phyloP scores from a whole-genome alignment of 805 yeast genomes.

The Schwanniomyces sp. region DNA sequence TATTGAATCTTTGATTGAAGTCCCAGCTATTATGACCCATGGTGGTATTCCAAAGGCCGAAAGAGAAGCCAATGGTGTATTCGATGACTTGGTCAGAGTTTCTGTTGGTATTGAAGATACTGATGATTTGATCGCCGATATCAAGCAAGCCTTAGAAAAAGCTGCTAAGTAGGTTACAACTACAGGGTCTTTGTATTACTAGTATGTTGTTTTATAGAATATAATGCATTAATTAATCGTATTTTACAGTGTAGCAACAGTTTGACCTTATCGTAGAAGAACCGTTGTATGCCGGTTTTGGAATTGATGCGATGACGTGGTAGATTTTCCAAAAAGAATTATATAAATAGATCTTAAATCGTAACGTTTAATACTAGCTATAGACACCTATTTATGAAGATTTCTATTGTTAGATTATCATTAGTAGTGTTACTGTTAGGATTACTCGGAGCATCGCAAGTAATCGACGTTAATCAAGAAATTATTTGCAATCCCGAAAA shows the following conservation, averaged over 20 bases:
- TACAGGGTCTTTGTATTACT: not conserved
- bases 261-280: not conserved
- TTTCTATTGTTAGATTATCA: not conserved
- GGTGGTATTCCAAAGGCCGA: slow-evolving; percentile 82
- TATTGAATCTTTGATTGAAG: slow-evolving; percentile 80
- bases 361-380: not conserved
- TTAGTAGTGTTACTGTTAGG: slow-evolving; percentile 1
- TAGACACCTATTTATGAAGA: not conserved
- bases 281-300: not conserved
- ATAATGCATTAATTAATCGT: not conserved
- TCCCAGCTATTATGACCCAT: slow-evolving; percentile 90
- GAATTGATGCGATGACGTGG: not conserved
- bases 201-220: not conserved
- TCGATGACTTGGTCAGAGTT: slow-evolving; percentile 76
- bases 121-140: slow-evolving; percentile 71
- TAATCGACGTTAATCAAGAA: slow-evolving; percentile 10
- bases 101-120: slow-evolving; percentile 86
- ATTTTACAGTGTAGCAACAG: too few relatives aligned
- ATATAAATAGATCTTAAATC: not conserved
- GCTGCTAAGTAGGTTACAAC: slow-evolving; percentile 7
- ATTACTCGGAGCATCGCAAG: slow-evolving; percentile 3
- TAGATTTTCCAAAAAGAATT: not conserved
- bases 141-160: slow-evolving; percentile 62
- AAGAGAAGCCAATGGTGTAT: slow-evolving; percentile 79
- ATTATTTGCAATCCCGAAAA: slow-evolving; percentile 19